Evolutionary conservation across 1,139 yeast species (phyloP).

Genomic region (Blastobotrys persicus): DNA sequence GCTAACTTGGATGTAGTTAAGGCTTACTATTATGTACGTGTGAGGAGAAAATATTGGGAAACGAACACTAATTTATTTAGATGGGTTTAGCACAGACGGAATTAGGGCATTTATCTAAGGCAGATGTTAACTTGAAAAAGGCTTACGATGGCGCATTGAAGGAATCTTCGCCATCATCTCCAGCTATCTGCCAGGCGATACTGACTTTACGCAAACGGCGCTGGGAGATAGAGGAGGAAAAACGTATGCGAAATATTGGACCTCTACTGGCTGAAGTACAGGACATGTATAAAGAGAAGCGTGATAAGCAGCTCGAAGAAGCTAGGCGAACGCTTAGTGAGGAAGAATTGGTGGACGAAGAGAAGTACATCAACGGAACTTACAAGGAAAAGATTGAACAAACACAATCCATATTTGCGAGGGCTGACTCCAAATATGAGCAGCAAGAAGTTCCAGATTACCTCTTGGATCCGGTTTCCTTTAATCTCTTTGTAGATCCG

Average conservation of each 20-base stretch:
- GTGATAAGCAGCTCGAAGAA: conserved; percentile 23
- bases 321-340: conserved; percentile 23
- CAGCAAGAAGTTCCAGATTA: conserved; percentile 43
- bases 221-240: conserved; percentile 30
- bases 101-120: conserved; percentile 33
- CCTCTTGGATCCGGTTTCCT: conserved; percentile 49
- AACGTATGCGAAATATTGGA: conserved; percentile 26
- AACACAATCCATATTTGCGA: conserved; percentile 33
- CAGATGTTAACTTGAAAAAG: conserved; percentile 33
- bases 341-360: conserved; percentile 28
- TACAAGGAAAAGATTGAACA: conserved; percentile 33
- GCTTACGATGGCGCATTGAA: conserved; percentile 38
- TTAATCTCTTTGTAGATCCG: conserved; percentile 46
- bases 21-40: conserved; percentile 30
- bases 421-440: conserved; percentile 28
- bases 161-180: conserved; percentile 31
- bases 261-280: conserved; percentile 35
- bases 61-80: conserved; percentile 5
- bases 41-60: not conserved
- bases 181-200: conserved; percentile 32
- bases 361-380: conserved; percentile 28
- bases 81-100: conserved; percentile 33
- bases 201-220: conserved; percentile 33
- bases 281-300: conserved; percentile 31
- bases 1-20: conserved; percentile 30